Conservation (phyloP, 257 asterid genomes). For the Primulina huaijiensis region DNA sequence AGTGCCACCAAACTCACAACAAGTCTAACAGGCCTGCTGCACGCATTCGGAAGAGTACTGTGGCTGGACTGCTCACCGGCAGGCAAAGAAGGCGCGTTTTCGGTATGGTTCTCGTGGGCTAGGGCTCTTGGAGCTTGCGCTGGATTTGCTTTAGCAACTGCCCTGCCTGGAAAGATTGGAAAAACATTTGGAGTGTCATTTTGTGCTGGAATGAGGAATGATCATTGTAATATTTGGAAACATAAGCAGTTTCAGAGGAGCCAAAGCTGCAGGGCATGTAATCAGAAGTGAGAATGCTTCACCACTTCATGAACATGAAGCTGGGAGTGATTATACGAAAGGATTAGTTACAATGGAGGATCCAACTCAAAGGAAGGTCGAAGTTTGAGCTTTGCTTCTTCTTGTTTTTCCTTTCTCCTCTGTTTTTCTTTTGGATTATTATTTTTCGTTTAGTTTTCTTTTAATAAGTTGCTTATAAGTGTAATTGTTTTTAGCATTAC, state of each 20-base stretch:
- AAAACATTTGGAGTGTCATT: slow-evolving; percentile 63
- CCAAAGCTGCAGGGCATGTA: slow-evolving; percentile 76
- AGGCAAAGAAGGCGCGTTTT: slow-evolving; percentile 87
- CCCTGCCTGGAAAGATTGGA: slow-evolving; percentile 52
- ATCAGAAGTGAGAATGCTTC: slow-evolving; percentile 42
- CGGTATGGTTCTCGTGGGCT: slow-evolving; percentile 83
- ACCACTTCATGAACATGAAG: slow-evolving; percentile 34
- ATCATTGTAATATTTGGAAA: slow-evolving; percentile 69
- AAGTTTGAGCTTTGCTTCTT: slow-evolving; percentile 27
- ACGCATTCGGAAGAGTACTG: slow-evolving; percentile 79
- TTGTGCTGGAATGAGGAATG: slow-evolving; percentile 52
- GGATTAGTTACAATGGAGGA: slow-evolving; percentile 28
- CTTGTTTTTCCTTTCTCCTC: background rate
- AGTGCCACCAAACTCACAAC: background rate
- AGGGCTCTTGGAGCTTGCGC: slow-evolving; percentile 64
- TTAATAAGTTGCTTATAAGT: slow-evolving; percentile 32
- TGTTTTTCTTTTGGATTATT: background rate
- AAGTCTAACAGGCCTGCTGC: slow-evolving; percentile 49
- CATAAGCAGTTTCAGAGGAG: slow-evolving; percentile 75
- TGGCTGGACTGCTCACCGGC: slow-evolving; percentile 79
- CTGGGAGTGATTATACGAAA: slow-evolving; percentile 29
- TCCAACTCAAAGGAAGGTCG: slow-evolving; percentile 31
- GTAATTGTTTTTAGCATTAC: slow-evolving; percentile 33
- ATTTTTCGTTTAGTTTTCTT: background rate
- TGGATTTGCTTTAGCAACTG: slow-evolving; percentile 67